Evolutionary conservation across 352 stramenopile species (phyloP).

Genomic region (Phytopythium helicoides): DNA sequence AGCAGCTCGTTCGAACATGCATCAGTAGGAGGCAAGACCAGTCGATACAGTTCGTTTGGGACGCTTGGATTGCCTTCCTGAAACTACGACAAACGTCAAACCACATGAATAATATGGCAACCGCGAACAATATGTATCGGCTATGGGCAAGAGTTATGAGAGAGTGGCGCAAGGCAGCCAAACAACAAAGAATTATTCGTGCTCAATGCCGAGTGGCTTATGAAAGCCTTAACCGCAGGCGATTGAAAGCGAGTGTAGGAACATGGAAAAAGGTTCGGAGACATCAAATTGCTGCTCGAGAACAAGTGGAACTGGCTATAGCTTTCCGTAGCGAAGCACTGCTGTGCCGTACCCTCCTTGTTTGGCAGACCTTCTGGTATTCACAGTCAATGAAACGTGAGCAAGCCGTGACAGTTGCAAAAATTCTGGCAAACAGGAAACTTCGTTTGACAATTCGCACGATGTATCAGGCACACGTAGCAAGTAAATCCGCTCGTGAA

Average conservation of each 20-base stretch:
- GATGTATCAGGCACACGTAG: background rate
- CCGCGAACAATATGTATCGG: too few species aligned
- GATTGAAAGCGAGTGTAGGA: background rate
- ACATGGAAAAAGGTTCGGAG: background rate
- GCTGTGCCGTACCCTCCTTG: background rate
- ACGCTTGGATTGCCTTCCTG: background rate
- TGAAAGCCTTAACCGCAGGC: too few species aligned
- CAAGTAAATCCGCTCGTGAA: background rate
- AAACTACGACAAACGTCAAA: background rate
- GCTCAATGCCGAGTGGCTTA: too few species aligned
- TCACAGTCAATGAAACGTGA: background rate
- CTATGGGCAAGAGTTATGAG: too few species aligned
- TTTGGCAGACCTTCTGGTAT: conserved; percentile 1
- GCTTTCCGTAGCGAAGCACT: conserved; percentile 2
- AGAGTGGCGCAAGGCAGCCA: too few species aligned
- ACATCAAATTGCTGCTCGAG: background rate
- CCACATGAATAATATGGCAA: too few species aligned
- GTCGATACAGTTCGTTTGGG: background rate
- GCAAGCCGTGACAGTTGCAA: background rate
- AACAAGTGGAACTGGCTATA: background rate
- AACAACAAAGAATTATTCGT: too few species aligned
- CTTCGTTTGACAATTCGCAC: background rate
- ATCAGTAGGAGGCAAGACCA: background rate
- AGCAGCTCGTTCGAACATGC: background rate
- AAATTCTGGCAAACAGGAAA: background rate